A percentile compares a stretch with the other conserved stretches of the same genome.
phyloP scores from a whole-genome alignment of 2,329 filamentous ascomycete species.

The Neobulgaria alba region DNA sequence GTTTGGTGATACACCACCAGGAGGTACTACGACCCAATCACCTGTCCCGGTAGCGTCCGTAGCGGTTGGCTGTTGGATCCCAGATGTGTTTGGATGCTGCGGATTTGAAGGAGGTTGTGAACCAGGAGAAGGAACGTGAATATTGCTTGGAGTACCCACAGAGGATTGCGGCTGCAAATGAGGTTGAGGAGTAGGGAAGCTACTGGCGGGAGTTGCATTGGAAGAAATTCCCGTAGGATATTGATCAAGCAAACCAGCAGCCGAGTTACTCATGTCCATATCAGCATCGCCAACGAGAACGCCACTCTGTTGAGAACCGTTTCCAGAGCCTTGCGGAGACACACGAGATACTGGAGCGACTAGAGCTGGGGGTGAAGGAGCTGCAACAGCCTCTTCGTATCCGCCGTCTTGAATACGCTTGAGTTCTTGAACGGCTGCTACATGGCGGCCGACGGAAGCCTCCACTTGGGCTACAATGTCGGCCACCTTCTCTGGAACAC shows the following conservation, averaged over 20 bases:
- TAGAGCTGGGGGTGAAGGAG: conserved; percentile 15
- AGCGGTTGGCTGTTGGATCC: conserved; percentile 18
- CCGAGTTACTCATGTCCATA: conserved; percentile 55
- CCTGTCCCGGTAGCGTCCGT: conserved; percentile 40
- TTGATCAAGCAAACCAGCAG: conserved; percentile 57
- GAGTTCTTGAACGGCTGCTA: conserved; percentile 55
- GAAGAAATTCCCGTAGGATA: conserved; percentile 55
- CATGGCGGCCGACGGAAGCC: conserved; percentile 55
- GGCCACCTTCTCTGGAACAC: conserved; percentile 46
- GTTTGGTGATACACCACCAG: conserved; percentile 41
- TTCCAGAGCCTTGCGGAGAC: conserved; percentile 46
- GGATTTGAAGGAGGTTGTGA: conserved; percentile 12
- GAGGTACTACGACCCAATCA: conserved; percentile 70
- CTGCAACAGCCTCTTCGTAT: conserved; percentile 44
- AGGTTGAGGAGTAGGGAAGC: conserved; percentile 49
- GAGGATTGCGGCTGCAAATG: conserved; percentile 50
- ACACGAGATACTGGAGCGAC: conserved; percentile 22
- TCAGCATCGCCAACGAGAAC: conserved; percentile 51
- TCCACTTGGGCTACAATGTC: conserved; percentile 72
- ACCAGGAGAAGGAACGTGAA: conserved; percentile 37
- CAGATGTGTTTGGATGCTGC: conserved; percentile 8
- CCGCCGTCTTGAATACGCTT: conserved; percentile 72
- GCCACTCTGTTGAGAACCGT: conserved; percentile 45
- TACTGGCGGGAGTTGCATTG: conserved; percentile 47
- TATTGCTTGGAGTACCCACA: conserved; percentile 46